Percentiles rank a stretch among this genome's conserved stretches.
phyloP scores from a whole-genome alignment of 306 rosid species.

The Citrullus colocynthis region DNA sequence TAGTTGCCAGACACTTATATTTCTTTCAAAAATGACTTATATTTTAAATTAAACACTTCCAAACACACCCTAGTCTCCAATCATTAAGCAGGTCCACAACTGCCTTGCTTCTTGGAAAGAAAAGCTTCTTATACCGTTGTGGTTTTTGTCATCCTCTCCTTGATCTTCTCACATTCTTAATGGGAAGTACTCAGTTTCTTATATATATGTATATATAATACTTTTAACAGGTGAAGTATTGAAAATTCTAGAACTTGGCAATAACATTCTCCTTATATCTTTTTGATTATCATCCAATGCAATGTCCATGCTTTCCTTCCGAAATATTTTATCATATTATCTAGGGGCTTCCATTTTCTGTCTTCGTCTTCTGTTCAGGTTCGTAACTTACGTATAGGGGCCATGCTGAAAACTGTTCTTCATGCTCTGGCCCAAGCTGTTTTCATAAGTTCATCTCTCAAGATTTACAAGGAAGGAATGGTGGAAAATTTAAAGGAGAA shows the following conservation, averaged over 20 bases:
- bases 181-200: not conserved
- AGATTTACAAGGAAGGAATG: conserved; percentile 30
- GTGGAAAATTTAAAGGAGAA: conserved; percentile 49
- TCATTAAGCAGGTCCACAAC: not conserved
- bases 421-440: conserved; percentile 85
- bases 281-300: no score
- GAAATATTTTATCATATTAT: no score
- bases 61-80: not conserved
- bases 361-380: conserved; percentile 33
- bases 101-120: not conserved
- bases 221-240: no score
- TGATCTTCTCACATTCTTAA: not conserved
- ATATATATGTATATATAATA: no score
- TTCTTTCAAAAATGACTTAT: no score
- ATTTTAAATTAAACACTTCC: no score
- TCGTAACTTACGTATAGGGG: conserved; percentile 79
- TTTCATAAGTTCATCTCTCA: conserved; percentile 41
- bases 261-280: no score
- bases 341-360: not conserved
- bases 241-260: no score
- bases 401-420: conserved; percentile 80
- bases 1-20: no score
- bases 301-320: no score
- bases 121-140: no score
- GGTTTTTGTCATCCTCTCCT: no score